phyloP scores from a whole-genome alignment of 2,329 filamentous ascomycete species.

The Coniochaeta pulveracea region DNA sequence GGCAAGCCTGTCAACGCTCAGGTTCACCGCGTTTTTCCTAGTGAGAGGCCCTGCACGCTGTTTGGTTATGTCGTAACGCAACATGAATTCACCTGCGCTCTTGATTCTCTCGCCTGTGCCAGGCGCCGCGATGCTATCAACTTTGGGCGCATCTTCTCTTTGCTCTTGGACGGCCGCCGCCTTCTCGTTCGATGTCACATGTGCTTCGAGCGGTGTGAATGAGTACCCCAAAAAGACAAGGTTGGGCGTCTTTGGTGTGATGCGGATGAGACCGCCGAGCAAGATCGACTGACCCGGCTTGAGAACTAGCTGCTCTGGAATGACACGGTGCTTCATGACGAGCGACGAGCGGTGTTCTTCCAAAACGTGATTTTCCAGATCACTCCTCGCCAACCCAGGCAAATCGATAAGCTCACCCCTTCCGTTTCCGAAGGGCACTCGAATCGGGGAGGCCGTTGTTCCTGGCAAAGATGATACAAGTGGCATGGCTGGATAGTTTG shows the following conservation, averaged over 20 bases:
- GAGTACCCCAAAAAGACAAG: slow-evolving; percentile 68
- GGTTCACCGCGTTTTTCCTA: slow-evolving; percentile 45
- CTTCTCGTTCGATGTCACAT: slow-evolving; percentile 72
- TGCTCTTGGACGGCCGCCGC: slow-evolving; percentile 63
- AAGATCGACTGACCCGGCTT: slow-evolving; percentile 71
- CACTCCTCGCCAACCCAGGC: slow-evolving; percentile 68
- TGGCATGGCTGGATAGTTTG: slow-evolving; percentile 72
- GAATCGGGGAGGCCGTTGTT: slow-evolving; percentile 90
- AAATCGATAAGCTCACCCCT: slow-evolving; percentile 89
- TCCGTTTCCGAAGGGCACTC: slow-evolving; percentile 76
- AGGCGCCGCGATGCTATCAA: slow-evolving; percentile 52
- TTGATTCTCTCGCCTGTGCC: slow-evolving; percentile 46
- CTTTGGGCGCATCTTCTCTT: slow-evolving; percentile 39
- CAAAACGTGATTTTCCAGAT: slow-evolving; percentile 59
- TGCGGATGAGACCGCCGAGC: slow-evolving; percentile 74
- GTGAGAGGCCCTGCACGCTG: slow-evolving; percentile 65
- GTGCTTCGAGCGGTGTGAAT: slow-evolving; percentile 68
- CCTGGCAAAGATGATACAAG: slow-evolving; percentile 79
- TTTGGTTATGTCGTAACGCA: slow-evolving; percentile 77
- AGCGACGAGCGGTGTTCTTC: slow-evolving; percentile 54
- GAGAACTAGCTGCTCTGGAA: slow-evolving; percentile 61
- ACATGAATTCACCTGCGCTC: slow-evolving; percentile 62
- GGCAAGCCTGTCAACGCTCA: slow-evolving; percentile 58
- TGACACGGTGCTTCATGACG: slow-evolving; percentile 67
- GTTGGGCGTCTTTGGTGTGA: slow-evolving; percentile 61